Evolutionary conservation across 148 eudicot species (phyloP).

Genomic region (Nepenthes mirabilis): DNA sequence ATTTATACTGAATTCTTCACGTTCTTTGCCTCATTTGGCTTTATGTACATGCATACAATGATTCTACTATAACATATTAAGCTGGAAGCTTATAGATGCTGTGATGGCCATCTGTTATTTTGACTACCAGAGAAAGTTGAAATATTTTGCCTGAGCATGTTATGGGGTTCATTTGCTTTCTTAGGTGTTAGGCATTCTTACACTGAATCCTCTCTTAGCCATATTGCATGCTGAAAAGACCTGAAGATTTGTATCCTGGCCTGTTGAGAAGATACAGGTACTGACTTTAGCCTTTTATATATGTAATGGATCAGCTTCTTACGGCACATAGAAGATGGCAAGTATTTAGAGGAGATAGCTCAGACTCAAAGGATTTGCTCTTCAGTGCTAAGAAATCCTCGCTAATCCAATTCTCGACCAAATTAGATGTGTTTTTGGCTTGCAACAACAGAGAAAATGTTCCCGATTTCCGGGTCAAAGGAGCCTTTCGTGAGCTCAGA

Average conservation of each 20-base stretch:
- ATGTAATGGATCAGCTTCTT: slow-evolving; percentile 13
- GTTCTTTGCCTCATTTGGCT: too few species aligned
- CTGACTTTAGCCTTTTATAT: not conserved
- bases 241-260: not conserved
- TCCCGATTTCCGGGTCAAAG: slow-evolving; percentile 43
- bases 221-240: not conserved
- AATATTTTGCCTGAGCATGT: too few species aligned
- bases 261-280: too few species aligned
- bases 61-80: too few species aligned
- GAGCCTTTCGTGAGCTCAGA: slow-evolving; percentile 30
- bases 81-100: too few species aligned
- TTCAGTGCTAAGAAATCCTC: slow-evolving; percentile 36
- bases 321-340: slow-evolving; percentile 36
- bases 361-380: slow-evolving; percentile 23
- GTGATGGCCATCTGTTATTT: too few species aligned
- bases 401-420: slow-evolving; percentile 23
- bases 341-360: slow-evolving; percentile 43
- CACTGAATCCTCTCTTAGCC: too few species aligned
- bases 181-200: too few species aligned
- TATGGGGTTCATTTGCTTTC: too few species aligned
- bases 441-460: slow-evolving; percentile 18
- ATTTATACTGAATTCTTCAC: too few species aligned
- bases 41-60: too few species aligned
- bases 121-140: too few species aligned
- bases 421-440: slow-evolving; percentile 38